Evolutionary conservation across 225 moss, liverwort and hornwort genomes (phyloP).

Genomic region (Neckera pumila): DNA sequence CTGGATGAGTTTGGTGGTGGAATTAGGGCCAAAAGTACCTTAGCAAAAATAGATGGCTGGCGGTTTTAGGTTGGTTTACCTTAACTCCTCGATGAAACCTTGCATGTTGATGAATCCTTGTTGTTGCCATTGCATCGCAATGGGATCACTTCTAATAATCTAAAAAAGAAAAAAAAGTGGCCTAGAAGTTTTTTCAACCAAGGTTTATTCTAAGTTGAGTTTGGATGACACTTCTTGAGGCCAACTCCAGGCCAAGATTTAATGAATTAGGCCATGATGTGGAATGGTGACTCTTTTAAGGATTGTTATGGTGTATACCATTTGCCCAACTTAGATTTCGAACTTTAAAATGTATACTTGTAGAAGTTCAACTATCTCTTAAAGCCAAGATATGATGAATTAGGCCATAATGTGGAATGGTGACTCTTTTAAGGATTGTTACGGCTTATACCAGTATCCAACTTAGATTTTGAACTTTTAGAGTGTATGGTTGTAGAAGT

Average conservation of each 20-base stretch:
- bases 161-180: fast-evolving
- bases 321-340: background rate
- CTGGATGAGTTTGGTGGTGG: no score
- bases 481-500: background rate
- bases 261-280: no score
- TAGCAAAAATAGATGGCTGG: no score
- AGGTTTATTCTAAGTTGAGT: background rate
- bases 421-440: background rate
- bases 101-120: background rate
- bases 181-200: background rate
- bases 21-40: no score
- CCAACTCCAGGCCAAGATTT: background rate
- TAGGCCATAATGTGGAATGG: no score
- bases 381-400: no score
- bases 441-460: fast-evolving
- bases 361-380: no score
- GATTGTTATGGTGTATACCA: background rate
- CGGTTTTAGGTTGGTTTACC: no score
- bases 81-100: background rate
- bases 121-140: background rate
- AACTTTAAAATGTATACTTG: background rate
- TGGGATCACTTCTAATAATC: fast-evolving
- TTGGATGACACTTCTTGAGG: background rate
- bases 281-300: background rate
- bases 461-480: background rate